These are phyloP conservation scores for Adansonia grandidieri DNA, from an alignment of 441 rosid genomes.

Conservation along the genomic window DNA sequence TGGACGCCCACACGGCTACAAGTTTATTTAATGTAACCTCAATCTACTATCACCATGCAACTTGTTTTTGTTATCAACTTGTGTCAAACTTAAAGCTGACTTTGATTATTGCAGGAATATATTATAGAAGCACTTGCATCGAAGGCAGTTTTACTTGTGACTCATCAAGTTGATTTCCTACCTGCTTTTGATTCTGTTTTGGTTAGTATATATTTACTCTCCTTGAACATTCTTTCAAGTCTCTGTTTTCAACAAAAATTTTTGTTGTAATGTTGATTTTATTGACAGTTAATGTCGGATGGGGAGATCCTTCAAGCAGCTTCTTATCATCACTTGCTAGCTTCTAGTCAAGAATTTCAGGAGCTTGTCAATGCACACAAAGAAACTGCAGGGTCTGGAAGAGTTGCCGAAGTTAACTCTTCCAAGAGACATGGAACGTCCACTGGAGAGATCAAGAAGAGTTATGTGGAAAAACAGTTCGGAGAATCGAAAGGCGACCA, in stretches of 20 bases:
- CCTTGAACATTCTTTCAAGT: neutral
- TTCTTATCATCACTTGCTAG: constrained; percentile 72
- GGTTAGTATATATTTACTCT: constrained; percentile 48
- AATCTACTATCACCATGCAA: constrained; percentile 8
- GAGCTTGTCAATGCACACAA: constrained; percentile 92
- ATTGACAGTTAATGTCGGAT: constrained; percentile 82
- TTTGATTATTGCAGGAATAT: constrained; percentile 63
- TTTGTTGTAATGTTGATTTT: constrained; percentile 24
- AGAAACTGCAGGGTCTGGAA: constrained; percentile 89
- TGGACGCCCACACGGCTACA: constrained; percentile 95
- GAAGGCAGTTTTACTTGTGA: constrained; percentile 84
- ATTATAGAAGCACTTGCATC: constrained; percentile 74
- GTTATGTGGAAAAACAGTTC: constrained; percentile 44
- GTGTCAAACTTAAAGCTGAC: constrained; percentile 27
- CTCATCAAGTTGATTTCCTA: constrained; percentile 97
- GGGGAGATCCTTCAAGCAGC: constrained; percentile 80
- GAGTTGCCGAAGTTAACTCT: constrained; percentile 47
- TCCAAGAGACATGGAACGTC: constrained; percentile 37
- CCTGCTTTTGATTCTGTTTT: constrained; percentile 87
- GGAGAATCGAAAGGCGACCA: constrained; percentile 60
- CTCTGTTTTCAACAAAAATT: neutral
- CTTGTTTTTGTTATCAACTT: neutral
- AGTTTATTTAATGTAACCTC: constrained; percentile 75
- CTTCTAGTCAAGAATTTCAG: constrained; percentile 73
- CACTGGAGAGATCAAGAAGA: constrained; percentile 59